phyloP scores from a whole-genome alignment of 2,329 filamentous ascomycete species.

The Pseudopyrenochaeta lycopersici region DNA sequence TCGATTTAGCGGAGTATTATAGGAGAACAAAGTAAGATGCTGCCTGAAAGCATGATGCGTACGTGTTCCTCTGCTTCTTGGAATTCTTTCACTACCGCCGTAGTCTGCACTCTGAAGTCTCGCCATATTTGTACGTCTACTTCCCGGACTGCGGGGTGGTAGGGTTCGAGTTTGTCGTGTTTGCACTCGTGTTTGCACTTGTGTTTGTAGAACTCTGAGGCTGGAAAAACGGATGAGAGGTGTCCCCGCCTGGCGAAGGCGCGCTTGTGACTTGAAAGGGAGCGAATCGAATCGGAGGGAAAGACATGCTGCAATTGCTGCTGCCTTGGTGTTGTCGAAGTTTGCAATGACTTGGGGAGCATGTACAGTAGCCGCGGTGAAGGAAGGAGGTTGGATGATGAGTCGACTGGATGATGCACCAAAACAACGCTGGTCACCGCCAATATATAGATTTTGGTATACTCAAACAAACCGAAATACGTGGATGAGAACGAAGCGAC shows the following conservation, averaged over 20 bases:
- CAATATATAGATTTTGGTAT: background rate
- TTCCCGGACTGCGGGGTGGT: background rate
- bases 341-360: background rate
- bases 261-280: conserved; percentile 39
- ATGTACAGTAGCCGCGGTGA: no score
- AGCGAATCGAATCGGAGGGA: conserved; percentile 40
- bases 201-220: conserved; percentile 17
- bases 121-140: background rate
- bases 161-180: background rate
- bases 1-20: no score
- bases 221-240: conserved; percentile 29
- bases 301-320: conserved; percentile 15
- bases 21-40: no score
- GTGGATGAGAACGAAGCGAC: conserved; percentile 2
- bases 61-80: no score
- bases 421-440: background rate
- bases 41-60: no score
- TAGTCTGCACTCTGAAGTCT: no score
- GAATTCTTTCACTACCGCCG: no score
- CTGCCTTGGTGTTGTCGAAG: background rate
- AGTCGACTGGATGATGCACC: background rate
- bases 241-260: conserved; percentile 23
- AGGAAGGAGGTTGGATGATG: background rate
- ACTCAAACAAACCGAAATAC: background rate
- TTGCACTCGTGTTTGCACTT: background rate